A percentile compares a stretch with the other conserved stretches of the same genome.
Evolutionary conservation across 1,284 basidiomycete species (phyloP).

Genomic region (Chalciporus sp.): DNA sequence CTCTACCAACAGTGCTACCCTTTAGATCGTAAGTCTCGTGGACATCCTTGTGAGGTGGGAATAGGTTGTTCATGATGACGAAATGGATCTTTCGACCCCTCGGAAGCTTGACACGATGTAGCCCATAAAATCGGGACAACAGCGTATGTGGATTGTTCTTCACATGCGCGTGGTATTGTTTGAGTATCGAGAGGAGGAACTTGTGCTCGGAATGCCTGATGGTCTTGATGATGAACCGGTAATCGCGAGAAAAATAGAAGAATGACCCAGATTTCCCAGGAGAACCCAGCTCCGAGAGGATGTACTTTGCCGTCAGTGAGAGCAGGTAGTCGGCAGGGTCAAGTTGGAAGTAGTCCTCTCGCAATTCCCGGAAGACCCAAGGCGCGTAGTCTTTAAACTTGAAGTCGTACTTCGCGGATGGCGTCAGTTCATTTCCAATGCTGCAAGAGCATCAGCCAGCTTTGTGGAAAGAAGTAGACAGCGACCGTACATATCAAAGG

Average conservation of each 20-base stretch:
- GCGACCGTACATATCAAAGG: constrained; percentile 87
- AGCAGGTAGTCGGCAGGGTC: constrained; percentile 98
- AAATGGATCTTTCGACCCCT: constrained; percentile 96
- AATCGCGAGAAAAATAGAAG: constrained; percentile 99
- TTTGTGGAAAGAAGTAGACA: neutral
- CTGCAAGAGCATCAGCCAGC: constrained; percentile 41
- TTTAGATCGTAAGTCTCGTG: constrained; percentile 99
- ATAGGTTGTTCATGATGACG: constrained; percentile 99
- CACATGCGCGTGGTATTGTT: constrained; percentile 87
- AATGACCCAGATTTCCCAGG: constrained; percentile 98
- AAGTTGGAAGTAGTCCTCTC: constrained; percentile 93
- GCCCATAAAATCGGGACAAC: constrained; percentile 91
- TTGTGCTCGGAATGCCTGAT: constrained; percentile 95
- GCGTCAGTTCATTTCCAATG: constrained; percentile 95
- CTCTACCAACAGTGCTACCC: constrained; percentile 88
- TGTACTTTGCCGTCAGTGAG: constrained; percentile 96
- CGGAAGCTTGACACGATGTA: constrained; percentile 96
- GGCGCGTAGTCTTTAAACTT: constrained; percentile 99
- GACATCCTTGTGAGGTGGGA: constrained; percentile 95
- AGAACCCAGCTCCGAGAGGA: constrained; percentile 96
- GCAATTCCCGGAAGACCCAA: constrained; percentile 94
- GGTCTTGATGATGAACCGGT: constrained; percentile 99
- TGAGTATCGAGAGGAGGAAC: constrained; percentile 86
- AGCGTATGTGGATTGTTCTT: constrained; percentile 93
- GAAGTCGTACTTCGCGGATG: constrained; percentile 95